A percentile compares a stretch with the other conserved stretches of the same genome.
Evolutionary conservation across 129 eudicot species (phyloP).

Genomic region (Ambrosia artemisiifolia): DNA sequence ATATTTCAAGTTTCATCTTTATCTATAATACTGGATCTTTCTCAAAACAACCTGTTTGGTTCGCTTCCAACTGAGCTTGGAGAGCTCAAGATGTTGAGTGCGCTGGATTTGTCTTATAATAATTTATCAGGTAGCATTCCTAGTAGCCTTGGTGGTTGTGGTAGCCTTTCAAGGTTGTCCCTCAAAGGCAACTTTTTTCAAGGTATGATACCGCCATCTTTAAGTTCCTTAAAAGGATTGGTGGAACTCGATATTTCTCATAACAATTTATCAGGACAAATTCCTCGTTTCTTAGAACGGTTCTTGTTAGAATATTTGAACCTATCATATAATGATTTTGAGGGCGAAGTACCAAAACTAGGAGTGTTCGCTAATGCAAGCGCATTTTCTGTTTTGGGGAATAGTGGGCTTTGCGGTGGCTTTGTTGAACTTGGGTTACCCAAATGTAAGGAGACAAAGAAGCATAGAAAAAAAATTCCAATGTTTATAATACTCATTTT

Average conservation of each 20-base stretch:
- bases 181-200: background rate
- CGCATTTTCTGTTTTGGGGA: background rate
- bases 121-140: slow-evolving; percentile 10
- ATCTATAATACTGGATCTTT: background rate
- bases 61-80: slow-evolving; percentile 1
- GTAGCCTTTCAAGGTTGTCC: background rate
- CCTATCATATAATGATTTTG: slow-evolving; percentile 5
- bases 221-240: background rate
- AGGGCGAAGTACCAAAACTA: background rate
- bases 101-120: background rate
- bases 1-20: background rate
- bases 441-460: slow-evolving; percentile 1
- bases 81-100: background rate
- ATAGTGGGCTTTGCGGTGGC: slow-evolving; percentile 3
- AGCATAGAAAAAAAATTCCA: background rate
- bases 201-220: slow-evolving; percentile 10
- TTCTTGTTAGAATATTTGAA: background rate
- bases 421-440: slow-evolving; percentile 2
- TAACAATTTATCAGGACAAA: slow-evolving; percentile 2
- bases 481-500: background rate
- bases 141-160: background rate
- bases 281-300: background rate
- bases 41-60: slow-evolving; percentile 4
- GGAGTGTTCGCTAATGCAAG: background rate
- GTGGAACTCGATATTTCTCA: slow-evolving; percentile 4